Percentiles rank a stretch among this genome's conserved stretches.
Conservation (phyloP, 805 yeast species). For the Hanseniaspora pseudoguilliermondii region DNA sequence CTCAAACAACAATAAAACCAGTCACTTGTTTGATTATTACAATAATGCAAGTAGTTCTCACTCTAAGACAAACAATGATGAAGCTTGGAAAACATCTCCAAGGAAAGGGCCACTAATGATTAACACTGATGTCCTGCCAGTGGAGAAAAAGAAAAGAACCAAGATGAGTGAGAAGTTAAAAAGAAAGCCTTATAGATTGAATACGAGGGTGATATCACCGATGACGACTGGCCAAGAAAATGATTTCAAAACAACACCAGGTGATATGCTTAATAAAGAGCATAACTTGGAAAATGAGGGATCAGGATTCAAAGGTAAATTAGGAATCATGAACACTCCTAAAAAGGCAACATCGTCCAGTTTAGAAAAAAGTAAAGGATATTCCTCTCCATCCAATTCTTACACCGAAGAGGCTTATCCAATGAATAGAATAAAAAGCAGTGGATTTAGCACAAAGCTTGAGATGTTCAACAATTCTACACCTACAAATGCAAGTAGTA, state of each 20-base stretch:
- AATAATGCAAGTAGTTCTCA: neutral
- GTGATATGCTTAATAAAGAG: neutral
- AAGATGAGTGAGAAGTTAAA: constrained; percentile 8
- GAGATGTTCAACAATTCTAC: neutral
- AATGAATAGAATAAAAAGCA: neutral
- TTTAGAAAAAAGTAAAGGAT: neutral
- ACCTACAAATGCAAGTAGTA: neutral
- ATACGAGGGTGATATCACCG: constrained; percentile 11
- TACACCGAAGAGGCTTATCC: neutral
- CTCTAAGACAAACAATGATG: neutral
- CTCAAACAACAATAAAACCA: constrained; percentile 5
- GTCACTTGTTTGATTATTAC: constrained; percentile 2
- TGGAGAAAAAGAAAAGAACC: constrained; percentile 5
- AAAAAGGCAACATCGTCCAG: neutral
- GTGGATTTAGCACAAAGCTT: neutral
- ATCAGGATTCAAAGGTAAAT: neutral
- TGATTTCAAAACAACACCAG: neutral
- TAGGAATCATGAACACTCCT: neutral
- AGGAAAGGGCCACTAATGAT: neutral
- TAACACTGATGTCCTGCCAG: neutral
- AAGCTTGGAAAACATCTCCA: neutral
- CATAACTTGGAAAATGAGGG: neutral
- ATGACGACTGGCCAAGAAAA: constrained; percentile 1
- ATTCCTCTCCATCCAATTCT: neutral
- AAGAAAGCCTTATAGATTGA: constrained; percentile 12